These are phyloP conservation scores for Canna indica DNA, from an alignment of 176 grass and related monocot genomes.

Conservation along the genomic window DNA sequence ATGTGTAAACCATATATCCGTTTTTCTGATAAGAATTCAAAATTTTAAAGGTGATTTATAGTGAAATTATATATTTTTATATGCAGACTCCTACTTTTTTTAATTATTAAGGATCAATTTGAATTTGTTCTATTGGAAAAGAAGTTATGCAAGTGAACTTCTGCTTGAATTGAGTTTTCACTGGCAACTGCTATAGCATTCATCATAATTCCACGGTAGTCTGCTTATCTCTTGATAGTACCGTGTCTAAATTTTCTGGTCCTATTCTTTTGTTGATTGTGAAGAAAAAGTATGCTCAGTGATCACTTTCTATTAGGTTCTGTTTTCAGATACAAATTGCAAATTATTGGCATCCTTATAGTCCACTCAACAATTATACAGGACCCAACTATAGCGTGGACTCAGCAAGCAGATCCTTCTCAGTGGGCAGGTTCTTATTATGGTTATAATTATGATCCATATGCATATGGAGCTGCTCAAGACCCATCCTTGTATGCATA, in stretches of 20 bases:
- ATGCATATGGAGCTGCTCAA: conserved; percentile 66
- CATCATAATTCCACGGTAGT: neutral
- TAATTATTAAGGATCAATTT: neutral
- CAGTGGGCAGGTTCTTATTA: conserved; percentile 87
- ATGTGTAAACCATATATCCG: too few species aligned
- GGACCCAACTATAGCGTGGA: conserved; percentile 70
- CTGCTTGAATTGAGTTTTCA: neutral
- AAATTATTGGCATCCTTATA: neutral
- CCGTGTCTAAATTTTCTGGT: neutral
- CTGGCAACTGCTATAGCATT: too few species aligned
- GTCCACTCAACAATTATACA: conserved; percentile 28
- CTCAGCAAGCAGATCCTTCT: conserved; percentile 88
- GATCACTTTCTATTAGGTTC: neutral
- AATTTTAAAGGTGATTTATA: too few species aligned
- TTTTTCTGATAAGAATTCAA: too few species aligned
- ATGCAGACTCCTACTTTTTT: too few species aligned
- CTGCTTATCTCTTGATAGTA: neutral
- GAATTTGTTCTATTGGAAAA: neutral
- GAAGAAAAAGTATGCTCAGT: neutral
- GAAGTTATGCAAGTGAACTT: neutral
- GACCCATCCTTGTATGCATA: conserved; percentile 84
- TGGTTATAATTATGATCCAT: conserved; percentile 91
- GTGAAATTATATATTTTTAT: too few species aligned
- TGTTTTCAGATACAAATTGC: neutral
- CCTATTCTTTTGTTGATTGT: neutral